Conservation (phyloP, 106 monocot genomes). For the Narthecium ossifragum region DNA sequence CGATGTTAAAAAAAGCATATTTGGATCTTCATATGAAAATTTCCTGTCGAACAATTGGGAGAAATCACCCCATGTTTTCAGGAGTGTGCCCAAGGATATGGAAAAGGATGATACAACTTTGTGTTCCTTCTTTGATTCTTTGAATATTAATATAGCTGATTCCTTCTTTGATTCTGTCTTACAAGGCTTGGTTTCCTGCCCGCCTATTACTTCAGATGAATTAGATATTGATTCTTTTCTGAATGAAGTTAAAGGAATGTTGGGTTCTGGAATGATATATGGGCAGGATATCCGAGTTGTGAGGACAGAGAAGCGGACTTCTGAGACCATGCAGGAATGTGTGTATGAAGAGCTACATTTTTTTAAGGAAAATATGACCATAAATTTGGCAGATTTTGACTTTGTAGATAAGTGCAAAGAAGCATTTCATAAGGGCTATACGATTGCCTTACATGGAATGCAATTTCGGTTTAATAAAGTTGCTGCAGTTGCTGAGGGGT, state of each 20-base stretch:
- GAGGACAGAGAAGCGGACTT: constrained; percentile 25
- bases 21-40: constrained; percentile 48
- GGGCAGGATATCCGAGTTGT: constrained; percentile 72
- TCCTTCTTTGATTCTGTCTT: constrained; percentile 35
- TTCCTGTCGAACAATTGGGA: constrained; percentile 64
- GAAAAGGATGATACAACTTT: constrained; percentile 21
- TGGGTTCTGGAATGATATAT: constrained; percentile 56
- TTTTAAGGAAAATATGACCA: constrained; percentile 11
- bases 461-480: constrained; percentile 54
- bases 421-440: constrained; percentile 64
- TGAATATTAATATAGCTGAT: constrained; percentile 23
- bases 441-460: constrained; percentile 73
- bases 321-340: background rate
- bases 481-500: constrained; percentile 40
- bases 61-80: constrained; percentile 42
- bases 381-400: constrained; percentile 7
- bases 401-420: constrained; percentile 32
- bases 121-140: constrained; percentile 28
- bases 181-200: constrained; percentile 42
- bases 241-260: constrained; percentile 29
- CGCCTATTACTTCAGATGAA: constrained; percentile 75
- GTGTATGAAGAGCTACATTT: constrained; percentile 46
- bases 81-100: constrained; percentile 9
- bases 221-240: constrained; percentile 56
- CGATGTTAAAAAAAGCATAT: constrained; percentile 35